A percentile compares a stretch with the other conserved stretches of the same genome.
These are phyloP conservation scores for Lodderomyces margitis DNA, from an alignment of 1,139 yeast genomes.

Conservation along the genomic window DNA sequence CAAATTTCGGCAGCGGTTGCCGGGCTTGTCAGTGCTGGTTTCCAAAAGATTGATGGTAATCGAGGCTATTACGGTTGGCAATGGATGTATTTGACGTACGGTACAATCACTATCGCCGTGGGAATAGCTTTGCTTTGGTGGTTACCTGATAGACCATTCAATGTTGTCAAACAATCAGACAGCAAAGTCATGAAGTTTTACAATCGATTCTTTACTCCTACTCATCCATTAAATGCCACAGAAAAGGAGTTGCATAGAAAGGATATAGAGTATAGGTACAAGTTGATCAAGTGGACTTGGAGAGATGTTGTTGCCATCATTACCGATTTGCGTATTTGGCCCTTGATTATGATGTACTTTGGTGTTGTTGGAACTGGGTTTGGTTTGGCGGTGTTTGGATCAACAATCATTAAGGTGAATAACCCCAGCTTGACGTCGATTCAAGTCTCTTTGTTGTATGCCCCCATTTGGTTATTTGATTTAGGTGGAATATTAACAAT, in stretches of 20 bases:
- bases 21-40: conserved; percentile 83
- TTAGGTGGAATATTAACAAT: conserved; percentile 70
- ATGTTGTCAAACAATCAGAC: conserved; percentile 14
- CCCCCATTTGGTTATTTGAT: conserved; percentile 90
- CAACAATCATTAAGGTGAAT: conserved; percentile 70
- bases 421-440: conserved; percentile 66
- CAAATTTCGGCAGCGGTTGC: conserved; percentile 85
- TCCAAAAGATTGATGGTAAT: conserved; percentile 74
- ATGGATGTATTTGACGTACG: conserved; percentile 82
- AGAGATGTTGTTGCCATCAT: conserved; percentile 57
- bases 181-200: conserved; percentile 20
- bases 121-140: conserved; percentile 75
- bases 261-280: conserved; percentile 55
- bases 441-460: conserved; percentile 70
- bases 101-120: conserved; percentile 63
- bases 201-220: conserved; percentile 31
- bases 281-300: conserved; percentile 55
- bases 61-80: conserved; percentile 80
- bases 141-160: conserved; percentile 72
- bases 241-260: conserved; percentile 58
- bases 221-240: conserved; percentile 50
- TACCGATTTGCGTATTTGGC: conserved; percentile 71
- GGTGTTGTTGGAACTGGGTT: conserved; percentile 90
- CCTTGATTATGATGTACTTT: conserved; percentile 80
- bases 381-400: conserved; percentile 83